Evolutionary conservation across 352 stramenopile species (phyloP), one percentile per base, ranked within the genome.

Genomic region (Phytophthora pini): DNA sequence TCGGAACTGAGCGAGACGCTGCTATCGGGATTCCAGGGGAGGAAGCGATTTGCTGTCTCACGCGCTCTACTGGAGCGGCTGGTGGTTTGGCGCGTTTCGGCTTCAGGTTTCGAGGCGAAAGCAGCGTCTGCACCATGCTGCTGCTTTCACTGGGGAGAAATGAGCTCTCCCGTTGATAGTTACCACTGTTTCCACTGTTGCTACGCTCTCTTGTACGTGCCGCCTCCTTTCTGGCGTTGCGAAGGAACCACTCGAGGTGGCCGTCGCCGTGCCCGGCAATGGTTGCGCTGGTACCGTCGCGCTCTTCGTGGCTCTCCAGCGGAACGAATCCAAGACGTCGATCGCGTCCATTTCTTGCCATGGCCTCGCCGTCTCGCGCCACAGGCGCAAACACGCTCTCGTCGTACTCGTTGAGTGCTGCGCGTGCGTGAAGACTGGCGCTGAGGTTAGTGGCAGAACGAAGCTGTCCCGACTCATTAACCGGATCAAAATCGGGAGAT

Each of bases 361-460:
- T 47, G 9, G 11, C 11, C 13, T 61, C 32, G 8, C 46, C 27
- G 10, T 63, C 41, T 13, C 50, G 43, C 5, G 52, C n/a, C 10
- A 65, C 34, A 24, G 62, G 67, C 1, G 53, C 55, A 45, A 93
- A 93, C 1, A 93, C 85, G 11, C 73, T 79, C 3, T 76, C 82
- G 44, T 93, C 85, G 44, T 93, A 93, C 41, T 87, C 78, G 36
- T 82, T 60, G 10, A 92, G 56, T 24, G 72, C 73, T 45, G 86
- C 79, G 27, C 73, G 61, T 0, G 66, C 62, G 12, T 87, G 53
- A 1, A 87, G 48, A 49, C 72, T 77, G 6, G 73, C 48, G 45
- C 65, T 79, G 10, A 88, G 44, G 22, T 71, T 70, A 12, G 55
- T 72, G 15, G 69, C 27, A 11, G 56, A 71, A 38, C 56, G 40